A percentile compares a stretch with the other conserved stretches of the same genome.
Evolutionary conservation across 1,139 yeast genomes (phyloP).

Genomic region (Lodderomyces parapsilosis): DNA sequence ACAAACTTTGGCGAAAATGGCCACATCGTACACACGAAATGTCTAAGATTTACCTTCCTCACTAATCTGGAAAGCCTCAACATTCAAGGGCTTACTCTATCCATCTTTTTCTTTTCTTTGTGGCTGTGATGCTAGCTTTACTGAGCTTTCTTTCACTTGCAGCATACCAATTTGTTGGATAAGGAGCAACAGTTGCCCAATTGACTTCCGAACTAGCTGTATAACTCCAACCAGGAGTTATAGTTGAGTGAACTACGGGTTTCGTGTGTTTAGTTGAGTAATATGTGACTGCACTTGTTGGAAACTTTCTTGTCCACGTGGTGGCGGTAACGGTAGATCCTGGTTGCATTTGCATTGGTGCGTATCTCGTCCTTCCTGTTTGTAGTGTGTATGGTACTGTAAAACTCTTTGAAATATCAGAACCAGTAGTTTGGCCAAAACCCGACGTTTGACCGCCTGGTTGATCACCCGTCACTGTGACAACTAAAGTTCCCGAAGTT

Average conservation of each 20-base stretch:
- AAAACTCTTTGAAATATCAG: constrained; percentile 31
- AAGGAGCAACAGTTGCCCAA: constrained; percentile 65
- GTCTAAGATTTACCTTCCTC: too few species aligned
- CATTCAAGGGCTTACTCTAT: constrained; percentile 11
- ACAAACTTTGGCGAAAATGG: too few species aligned
- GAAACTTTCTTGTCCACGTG: constrained; percentile 59
- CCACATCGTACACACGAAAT: too few species aligned
- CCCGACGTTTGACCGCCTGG: constrained; percentile 31
- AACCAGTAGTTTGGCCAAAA: constrained; percentile 26
- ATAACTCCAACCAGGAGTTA: constrained; percentile 84
- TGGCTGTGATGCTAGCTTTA: constrained; percentile 39
- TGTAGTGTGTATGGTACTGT: constrained; percentile 66
- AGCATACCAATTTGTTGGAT: constrained; percentile 53
- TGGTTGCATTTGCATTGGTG: constrained; percentile 93
- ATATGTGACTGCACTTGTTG: constrained; percentile 64
- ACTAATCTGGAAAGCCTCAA: too few species aligned
- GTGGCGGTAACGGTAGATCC: constrained; percentile 64
- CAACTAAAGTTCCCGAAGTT: constrained; percentile 29
- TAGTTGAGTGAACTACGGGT: constrained; percentile 56
- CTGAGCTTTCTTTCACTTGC: constrained; percentile 37
- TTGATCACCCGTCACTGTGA: constrained; percentile 28
- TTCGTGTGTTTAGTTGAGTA: constrained; percentile 44
- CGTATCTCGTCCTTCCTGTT: constrained; percentile 72
- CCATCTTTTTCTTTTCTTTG: constrained; percentile 39
- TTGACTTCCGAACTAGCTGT: constrained; percentile 62